Evolutionary conservation across 257 asterid species (phyloP), one percentile per base, ranked within the genome.

Genomic region (Cruciata laevipes): DNA sequence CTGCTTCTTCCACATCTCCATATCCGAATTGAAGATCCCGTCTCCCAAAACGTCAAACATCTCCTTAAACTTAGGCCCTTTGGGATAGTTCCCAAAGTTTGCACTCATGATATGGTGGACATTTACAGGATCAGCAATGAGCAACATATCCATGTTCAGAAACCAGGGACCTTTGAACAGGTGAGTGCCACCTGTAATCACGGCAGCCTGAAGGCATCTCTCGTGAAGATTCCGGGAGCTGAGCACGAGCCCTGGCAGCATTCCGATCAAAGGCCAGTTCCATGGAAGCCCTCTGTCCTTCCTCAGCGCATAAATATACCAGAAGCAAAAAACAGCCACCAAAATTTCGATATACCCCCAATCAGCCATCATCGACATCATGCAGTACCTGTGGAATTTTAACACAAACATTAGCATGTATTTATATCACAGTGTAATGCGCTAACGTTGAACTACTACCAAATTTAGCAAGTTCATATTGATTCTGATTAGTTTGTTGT

Each of bases 41-140:
- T 86, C 85, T 9, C 94, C 90, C 59, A 86, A 61, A 59, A 84
- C 83, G n/a, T 86, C 86, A 51, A 86, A 86, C 27, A 82, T 82
- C 56, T 84, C 74, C 27, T 66, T 79, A 59, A 84, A 86, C 13
- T 75, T 63, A 1, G 84, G 81, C 24, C 90, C 90, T 58, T 86
- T 86, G 0, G 90, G 90, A 30, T 74, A 84, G 52, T 86, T 86
- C 31, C 51, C 33, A 44, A 86, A 84, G 64, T 80, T 81, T 0
- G 71, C 71, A 53, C 85, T 86, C 83, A 85, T 79, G 25, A 86
- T 81, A 52, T 84, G 72, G 49, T 87, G 90, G n/a, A 87, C 86
- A 71, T 87, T 78, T 2, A 77, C 84, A 1, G 90, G 90, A 72
- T 83, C 78, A 7, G 69, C 83, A 0, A 90, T 84, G 7, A 37